Evolutionary conservation across 495 filamentous ascomycete species (phyloP), one percentile per base, ranked within the genome.

Genomic region (Penicillium verhagenii): DNA sequence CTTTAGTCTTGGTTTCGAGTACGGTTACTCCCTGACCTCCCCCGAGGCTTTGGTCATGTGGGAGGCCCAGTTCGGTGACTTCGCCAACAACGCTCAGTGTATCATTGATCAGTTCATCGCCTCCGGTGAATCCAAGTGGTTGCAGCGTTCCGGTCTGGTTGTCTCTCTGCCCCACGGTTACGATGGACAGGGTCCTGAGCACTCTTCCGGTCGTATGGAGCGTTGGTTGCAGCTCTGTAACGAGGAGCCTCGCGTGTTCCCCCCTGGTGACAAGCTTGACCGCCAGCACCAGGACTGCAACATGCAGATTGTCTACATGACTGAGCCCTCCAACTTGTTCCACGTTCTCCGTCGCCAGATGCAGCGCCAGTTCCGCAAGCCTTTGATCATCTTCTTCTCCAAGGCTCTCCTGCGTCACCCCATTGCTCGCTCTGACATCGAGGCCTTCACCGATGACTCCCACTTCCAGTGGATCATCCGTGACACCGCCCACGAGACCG

Each of bases 221-320:
- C 87, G 94, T 61, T 98, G 94, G 78, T 80, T 98, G 54, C 95
- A 97, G 73, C 85, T 98, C 58, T 96, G 89, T 76, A 97, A 98
- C 76, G 94, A 98, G 72, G 94, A 98, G 72, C 91, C 94, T 28
- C 89, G 95, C 50, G 79, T 95, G 56, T 97, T 91, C 84, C 94
- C 94, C 43, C 75, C 82, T 3, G 73, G 78, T 20, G 89, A 95
- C 56, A 96, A 94, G 79, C 84, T 97, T 45, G 87, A 96, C 26
- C 91, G 94, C 63, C 94, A 98, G 72, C 94, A 98, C 79, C 94
- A 98, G 76, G 94, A 98, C 76, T 95, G 89, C 81, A 98, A 98
- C 76, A 96, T 98, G 91, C 94, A 98, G 79, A 87, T 98, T 70
- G 90, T 84, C 53, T 95, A 89, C 82, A 90, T 93, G 86, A 98